Evolutionary conservation across 495 filamentous ascomycete genomes (phyloP).

Genomic region (Neurospora sp.): DNA sequence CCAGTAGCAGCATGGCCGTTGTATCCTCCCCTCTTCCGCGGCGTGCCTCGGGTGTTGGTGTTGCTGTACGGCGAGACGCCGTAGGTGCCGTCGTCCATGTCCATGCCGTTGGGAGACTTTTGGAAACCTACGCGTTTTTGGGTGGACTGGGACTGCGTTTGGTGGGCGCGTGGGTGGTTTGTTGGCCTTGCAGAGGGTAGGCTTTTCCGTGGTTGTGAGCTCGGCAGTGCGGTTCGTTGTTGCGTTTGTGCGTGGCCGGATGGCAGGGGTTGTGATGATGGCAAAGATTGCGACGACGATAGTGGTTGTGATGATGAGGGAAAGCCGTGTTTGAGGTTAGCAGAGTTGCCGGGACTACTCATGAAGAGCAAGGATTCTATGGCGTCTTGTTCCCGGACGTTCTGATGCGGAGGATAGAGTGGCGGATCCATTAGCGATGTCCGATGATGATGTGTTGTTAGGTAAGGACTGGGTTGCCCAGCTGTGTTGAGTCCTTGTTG

Average conservation of each 20-base stretch:
- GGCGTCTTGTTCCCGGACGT: conserved; percentile 69
- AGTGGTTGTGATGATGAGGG: conserved; percentile 28
- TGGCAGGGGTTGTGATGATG: conserved; percentile 24
- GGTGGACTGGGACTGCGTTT: conserved; percentile 12
- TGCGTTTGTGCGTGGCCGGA: conserved; percentile 23
- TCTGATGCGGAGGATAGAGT: conserved; percentile 37
- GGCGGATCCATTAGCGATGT: conserved; percentile 56
- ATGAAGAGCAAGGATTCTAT: conserved; percentile 80
- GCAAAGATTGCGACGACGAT: conserved; percentile 23
- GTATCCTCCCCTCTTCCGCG: conserved; percentile 22
- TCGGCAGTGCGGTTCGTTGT: conserved; percentile 32
- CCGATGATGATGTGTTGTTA: conserved; percentile 24
- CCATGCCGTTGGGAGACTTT: conserved; percentile 33
- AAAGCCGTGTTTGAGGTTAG: conserved; percentile 42
- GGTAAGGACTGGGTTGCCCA: conserved; percentile 30
- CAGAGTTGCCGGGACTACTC: conserved; percentile 73
- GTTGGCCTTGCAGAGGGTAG: conserved; percentile 33
- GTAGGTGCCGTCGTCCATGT: conserved; percentile 26
- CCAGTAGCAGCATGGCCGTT: conserved; percentile 15
- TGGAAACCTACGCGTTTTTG: conserved; percentile 39
- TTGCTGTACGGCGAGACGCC: conserved; percentile 15
- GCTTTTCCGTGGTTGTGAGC: conserved; percentile 33
- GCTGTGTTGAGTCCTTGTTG: conserved; percentile 25
- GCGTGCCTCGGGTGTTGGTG: conserved; percentile 28
- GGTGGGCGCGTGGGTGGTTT: conserved; percentile 21